Conservation (phyloP, 805 yeast species). For the Sungouiella thailandica region DNA sequence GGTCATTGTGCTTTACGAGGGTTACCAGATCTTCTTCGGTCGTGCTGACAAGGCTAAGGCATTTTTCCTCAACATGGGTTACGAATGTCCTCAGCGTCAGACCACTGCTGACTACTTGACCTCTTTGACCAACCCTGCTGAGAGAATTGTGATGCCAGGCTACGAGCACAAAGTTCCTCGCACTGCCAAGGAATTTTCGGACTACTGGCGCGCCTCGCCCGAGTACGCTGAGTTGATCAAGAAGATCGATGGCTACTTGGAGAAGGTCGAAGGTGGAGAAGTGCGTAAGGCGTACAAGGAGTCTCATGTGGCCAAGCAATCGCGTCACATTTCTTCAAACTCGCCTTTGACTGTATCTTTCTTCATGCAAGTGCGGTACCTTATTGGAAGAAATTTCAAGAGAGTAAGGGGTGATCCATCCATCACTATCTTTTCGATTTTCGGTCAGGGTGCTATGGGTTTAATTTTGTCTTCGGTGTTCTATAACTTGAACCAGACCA, state of each 20-base stretch:
- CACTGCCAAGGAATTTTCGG: conserved; percentile 12
- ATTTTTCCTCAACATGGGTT: conserved; percentile 52
- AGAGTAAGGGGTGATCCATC: conserved; percentile 49
- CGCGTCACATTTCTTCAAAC: conserved; percentile 39
- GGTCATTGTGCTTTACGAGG: conserved; percentile 54
- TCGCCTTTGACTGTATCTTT: conserved; percentile 55
- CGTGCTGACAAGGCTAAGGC: conserved; percentile 40
- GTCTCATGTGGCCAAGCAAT: conserved; percentile 50
- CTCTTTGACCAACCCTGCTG: conserved; percentile 49
- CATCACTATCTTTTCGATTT: conserved; percentile 35
- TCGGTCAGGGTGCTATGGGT: conserved; percentile 50
- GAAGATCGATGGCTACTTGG: conserved; percentile 7
- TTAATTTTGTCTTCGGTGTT: conserved; percentile 54
- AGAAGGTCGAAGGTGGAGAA: not conserved
- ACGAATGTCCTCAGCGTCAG: conserved; percentile 50
- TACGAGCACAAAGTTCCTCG: conserved; percentile 46
- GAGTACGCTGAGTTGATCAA: conserved; percentile 24
- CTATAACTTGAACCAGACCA: conserved; percentile 41
- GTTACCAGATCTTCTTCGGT: conserved; percentile 54
- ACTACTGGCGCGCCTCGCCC: conserved; percentile 42
- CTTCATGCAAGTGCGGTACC: conserved; percentile 45
- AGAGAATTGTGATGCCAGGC: conserved; percentile 41
- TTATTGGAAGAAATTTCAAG: conserved; percentile 43
- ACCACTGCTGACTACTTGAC: conserved; percentile 59
- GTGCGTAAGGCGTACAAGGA: conserved; percentile 21